Conservation (phyloP, 305 asterid genomes). For the Petunia hybrid region DNA sequence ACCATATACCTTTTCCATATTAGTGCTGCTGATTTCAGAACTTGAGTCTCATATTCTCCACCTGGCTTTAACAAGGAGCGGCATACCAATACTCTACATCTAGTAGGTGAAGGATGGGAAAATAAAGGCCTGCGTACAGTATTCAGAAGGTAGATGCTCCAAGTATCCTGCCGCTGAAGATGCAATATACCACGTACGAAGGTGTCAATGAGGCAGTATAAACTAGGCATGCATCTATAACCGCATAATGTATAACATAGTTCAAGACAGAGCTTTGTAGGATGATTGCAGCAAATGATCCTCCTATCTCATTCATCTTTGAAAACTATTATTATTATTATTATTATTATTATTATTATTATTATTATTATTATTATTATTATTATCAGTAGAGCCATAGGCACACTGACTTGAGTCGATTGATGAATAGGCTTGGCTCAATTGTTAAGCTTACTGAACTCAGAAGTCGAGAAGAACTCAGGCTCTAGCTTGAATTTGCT, state of each 20-base stretch:
- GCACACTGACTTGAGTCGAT: slow-evolving; percentile 17
- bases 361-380: background rate
- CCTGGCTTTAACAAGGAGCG: slow-evolving; percentile 47
- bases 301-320: background rate
- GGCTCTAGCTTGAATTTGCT: background rate
- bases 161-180: slow-evolving; percentile 48
- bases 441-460: slow-evolving; percentile 11
- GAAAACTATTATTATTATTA: background rate
- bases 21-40: slow-evolving; percentile 40
- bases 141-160: slow-evolving; percentile 42
- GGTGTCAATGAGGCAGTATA: slow-evolving; percentile 24
- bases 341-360: too few relatives aligned
- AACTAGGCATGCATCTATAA: slow-evolving; percentile 15
- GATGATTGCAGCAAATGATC: slow-evolving; percentile 23
- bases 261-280: slow-evolving; percentile 2
- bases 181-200: slow-evolving; percentile 26
- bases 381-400: background rate
- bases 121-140: slow-evolving; percentile 34
- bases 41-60: slow-evolving; percentile 43
- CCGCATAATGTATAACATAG: slow-evolving; percentile 18
- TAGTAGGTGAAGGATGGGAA: slow-evolving; percentile 31
- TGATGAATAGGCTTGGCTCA: background rate
- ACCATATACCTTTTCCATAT: slow-evolving; percentile 40
- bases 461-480: background rate
- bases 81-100: slow-evolving; percentile 43